Conservation (phyloP, 768 basidiomycete species). For the Macrolepiota albuminosa region DNA sequence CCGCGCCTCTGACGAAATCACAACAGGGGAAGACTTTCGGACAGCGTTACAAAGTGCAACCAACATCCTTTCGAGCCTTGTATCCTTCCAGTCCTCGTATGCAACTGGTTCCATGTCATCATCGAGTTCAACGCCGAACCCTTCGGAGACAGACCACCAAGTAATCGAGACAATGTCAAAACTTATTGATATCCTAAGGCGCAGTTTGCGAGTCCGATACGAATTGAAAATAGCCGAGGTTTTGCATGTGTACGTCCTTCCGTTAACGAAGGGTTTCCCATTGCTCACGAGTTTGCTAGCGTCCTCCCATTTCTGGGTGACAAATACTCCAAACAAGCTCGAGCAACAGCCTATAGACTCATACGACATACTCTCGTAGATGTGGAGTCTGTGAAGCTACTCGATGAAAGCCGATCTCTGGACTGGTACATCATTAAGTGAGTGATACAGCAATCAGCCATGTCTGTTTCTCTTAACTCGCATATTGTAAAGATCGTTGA, state of each 20-base stretch:
- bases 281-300: constrained; percentile 36
- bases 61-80: constrained; percentile 52
- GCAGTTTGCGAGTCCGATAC: constrained; percentile 70
- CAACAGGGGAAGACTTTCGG: constrained; percentile 64
- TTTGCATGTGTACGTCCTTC: constrained; percentile 62
- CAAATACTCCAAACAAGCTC: constrained; percentile 60
- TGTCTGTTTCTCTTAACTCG: constrained; percentile 4
- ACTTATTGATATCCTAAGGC: constrained; percentile 61
- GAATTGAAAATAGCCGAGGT: constrained; percentile 68
- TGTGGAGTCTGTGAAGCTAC: constrained; percentile 56
- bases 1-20: neutral
- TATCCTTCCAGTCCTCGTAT: constrained; percentile 32
- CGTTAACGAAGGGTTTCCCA: neutral
- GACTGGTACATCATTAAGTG: constrained; percentile 93
- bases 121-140: constrained; percentile 31
- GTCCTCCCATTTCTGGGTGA: constrained; percentile 80
- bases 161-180: constrained; percentile 61
- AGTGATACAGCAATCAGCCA: constrained; percentile 9
- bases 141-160: constrained; percentile 44
- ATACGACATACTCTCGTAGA: constrained; percentile 79
- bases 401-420: constrained; percentile 54
- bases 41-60: constrained; percentile 65
- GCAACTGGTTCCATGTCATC: constrained; percentile 26
- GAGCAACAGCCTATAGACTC: constrained; percentile 80
- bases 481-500: constrained; percentile 55